Base-by-base conservation (phyloP, 75 land plant genomes). In the Picea glauca region DNA sequence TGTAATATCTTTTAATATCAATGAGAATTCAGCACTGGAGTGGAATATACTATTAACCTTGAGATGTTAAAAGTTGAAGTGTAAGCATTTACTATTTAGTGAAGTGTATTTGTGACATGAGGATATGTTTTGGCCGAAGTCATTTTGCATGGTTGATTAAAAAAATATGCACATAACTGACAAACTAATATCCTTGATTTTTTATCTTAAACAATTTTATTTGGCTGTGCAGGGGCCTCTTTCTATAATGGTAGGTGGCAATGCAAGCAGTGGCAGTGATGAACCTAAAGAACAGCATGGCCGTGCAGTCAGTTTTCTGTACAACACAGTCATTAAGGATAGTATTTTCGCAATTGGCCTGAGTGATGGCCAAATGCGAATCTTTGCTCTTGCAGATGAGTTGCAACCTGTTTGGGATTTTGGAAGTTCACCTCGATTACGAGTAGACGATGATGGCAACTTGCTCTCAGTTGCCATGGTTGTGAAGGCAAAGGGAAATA, bases 351-450 rank as follows among this genome's bases (percentile, higher is more conserved):
- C 91, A 57, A 89, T 89, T 67, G 86, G 94, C 60, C 87, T 89
- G 86, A 88, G 88, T 74, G 90, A 89, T 82, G 95, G 98, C 50
- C 92, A 89, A 68, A 58, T 97, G 83, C 92, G 89, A 64, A 81
- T 97, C 70, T 94, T 93, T 85, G 98, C 96, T 18, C 77, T 97
- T 68, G 96, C 98, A 70, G 99, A 97, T 90, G 99, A 97, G 79
- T 72, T 97, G 46, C 98, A 93, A 77, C 98, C 99, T 43, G 77
- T 90, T 60, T 95, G 99, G 99, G 88, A 70, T 50, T 38, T 68
- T 30, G 87, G 83, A 26, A 84, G 62, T 23, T 78, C 90, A 60
- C 98, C 98, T 23, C 93, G 88, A 58, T 77, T 97, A 61, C 82
- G 78, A 62, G 81, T 95, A 81, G 93, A 93, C 81, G 82, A 89